phyloP scores from a whole-genome alignment of 371 early-diverging fungal genomes.

The Mucor sp. region DNA sequence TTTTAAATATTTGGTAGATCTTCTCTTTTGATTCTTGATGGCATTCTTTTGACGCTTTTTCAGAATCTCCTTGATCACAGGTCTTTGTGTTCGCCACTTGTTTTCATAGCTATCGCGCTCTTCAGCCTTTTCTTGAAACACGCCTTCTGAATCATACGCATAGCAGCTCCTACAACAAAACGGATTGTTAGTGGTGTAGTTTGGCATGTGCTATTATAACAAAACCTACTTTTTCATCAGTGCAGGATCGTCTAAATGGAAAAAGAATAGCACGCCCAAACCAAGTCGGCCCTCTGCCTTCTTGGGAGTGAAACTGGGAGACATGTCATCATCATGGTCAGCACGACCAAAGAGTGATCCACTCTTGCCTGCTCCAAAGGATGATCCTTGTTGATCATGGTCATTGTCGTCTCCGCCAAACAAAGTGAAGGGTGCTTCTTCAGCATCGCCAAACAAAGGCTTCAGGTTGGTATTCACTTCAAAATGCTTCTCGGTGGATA shows the following conservation, averaged over 20 bases:
- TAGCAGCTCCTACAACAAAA: constrained; percentile 39
- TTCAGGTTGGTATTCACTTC: constrained; percentile 58
- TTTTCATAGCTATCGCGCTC: constrained; percentile 30
- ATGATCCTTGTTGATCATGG: constrained; percentile 6
- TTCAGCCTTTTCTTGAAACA: constrained; percentile 36
- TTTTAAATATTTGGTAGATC: constrained; percentile 16
- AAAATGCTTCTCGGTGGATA: constrained; percentile 51
- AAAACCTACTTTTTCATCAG: constrained; percentile 40
- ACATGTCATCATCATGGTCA: background rate
- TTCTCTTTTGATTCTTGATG: constrained; percentile 25
- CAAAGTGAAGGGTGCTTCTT: constrained; percentile 50
- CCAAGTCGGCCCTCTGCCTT: constrained; percentile 26
- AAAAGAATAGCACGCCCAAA: constrained; percentile 46
- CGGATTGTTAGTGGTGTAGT: background rate
- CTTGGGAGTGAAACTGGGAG: constrained; percentile 14
- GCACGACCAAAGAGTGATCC: constrained; percentile 9
- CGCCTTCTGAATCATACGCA: constrained; percentile 41
- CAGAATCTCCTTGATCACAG: constrained; percentile 29
- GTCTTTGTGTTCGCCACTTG: constrained; percentile 35
- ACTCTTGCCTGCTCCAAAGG: constrained; percentile 16
- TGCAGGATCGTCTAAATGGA: constrained; percentile 37
- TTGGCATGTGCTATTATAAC: background rate
- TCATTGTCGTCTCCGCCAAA: constrained; percentile 49
- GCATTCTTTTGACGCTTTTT: constrained; percentile 43
- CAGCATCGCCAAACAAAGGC: constrained; percentile 56